phyloP scores from a whole-genome alignment of 495 filamentous ascomycete genomes.

The Annulohypoxylon bovei region DNA sequence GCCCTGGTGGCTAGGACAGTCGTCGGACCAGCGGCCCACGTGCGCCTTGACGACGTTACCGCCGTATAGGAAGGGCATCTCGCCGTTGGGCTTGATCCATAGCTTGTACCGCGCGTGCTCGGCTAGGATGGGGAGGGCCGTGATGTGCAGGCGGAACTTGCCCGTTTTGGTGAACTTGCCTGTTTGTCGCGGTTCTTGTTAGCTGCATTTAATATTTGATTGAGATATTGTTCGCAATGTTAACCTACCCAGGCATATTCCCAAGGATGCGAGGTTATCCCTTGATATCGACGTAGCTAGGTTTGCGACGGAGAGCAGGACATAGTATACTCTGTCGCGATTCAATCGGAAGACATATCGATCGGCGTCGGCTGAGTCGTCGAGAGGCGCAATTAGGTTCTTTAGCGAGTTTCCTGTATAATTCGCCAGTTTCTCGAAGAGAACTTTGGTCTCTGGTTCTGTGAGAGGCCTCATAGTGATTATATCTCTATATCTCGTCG shows the following conservation, averaged over 20 bases:
- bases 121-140: slow-evolving; percentile 84
- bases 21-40: slow-evolving; percentile 86
- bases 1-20: slow-evolving; percentile 82
- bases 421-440: slow-evolving; percentile 86
- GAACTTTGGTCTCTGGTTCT: slow-evolving; percentile 73
- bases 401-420: slow-evolving; percentile 84
- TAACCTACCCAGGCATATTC: slow-evolving; percentile 74
- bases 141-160: slow-evolving; percentile 87
- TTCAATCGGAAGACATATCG: slow-evolving; percentile 89
- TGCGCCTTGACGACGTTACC: slow-evolving; percentile 92
- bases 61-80: slow-evolving; percentile 94
- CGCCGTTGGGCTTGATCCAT: slow-evolving; percentile 94
- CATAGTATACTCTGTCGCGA: slow-evolving; percentile 84
- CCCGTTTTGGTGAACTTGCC: slow-evolving; percentile 92
- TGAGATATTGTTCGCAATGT: background rate
- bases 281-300: slow-evolving; percentile 84
- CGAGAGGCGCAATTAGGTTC: slow-evolving; percentile 78
- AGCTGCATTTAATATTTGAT: background rate
- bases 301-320: slow-evolving; percentile 86
- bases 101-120: slow-evolving; percentile 92
- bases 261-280: slow-evolving; percentile 81
- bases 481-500: slow-evolving; percentile 9
- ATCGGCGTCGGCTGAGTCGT: slow-evolving; percentile 68
- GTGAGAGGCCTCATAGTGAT: slow-evolving; percentile 76
- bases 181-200: slow-evolving; percentile 27